Base-by-base conservation (phyloP, 805 yeast genomes). In the Yarrowia deformans region DNA sequence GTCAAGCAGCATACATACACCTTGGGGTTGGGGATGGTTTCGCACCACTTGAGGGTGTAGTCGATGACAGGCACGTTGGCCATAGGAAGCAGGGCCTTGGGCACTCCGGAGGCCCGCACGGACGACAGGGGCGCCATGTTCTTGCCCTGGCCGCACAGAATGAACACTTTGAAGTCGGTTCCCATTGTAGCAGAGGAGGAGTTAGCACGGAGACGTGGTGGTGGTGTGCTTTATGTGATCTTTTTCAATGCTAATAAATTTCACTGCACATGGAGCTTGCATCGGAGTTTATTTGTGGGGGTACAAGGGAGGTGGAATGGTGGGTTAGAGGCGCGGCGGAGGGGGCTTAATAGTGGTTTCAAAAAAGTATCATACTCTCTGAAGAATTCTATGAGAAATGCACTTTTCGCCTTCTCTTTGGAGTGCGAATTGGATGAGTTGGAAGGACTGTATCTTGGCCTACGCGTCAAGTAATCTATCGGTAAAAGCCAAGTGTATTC, bases 91-190 rank as follows among this genome's bases (percentile, higher is more conserved):
- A 93, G 81, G 0, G 98, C 96, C 80, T 95, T 95, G 9, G 96
- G 85, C 8, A 84, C 77, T 18, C 95, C 93, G 1, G 89, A 82
- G 16, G 86, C 84, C 63, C 88, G 81, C 45, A 82, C 83, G 35
- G 84, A 81, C 16, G 81, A 78, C 71, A 94, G 86, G 0, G 98
- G 98, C 16, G 85, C 77, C 73, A 95, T 81, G 58, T 84, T 83
- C 19, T 82, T 81, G 14, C 98, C 98, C 67, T 85, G 87, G 1
- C 98, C 98, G 80, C 98, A 93, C 69, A 92, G 85, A 23, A 94
- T 86, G 61, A 94, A 84, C 0, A 97, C 98, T 75, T 93, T 97
- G 77, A 93, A 90, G 79, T 93, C 97, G 98, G 94, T 93, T 18
- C 34, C 64, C 60, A 37, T 43, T 8, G 43, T 43, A 32, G 39